phyloP scores from a whole-genome alignment of 331 rosid genomes.

The Erythrophleum ivorense region DNA sequence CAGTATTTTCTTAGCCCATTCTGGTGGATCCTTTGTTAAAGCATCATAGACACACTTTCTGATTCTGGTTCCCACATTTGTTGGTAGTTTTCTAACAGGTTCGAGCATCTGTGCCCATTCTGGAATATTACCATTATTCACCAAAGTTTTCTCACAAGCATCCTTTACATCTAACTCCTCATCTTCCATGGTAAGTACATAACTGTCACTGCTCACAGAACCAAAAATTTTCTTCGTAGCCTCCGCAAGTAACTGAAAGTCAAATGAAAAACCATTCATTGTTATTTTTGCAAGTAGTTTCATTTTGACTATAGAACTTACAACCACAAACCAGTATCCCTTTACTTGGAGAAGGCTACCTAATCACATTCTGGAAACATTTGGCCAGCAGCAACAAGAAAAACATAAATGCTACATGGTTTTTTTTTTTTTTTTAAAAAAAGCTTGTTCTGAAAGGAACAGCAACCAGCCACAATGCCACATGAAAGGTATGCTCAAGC shows the following conservation, averaged over 20 bases:
- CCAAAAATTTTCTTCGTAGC: conserved; percentile 85
- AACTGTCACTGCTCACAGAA: conserved; percentile 60
- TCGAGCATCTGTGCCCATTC: conserved; percentile 92
- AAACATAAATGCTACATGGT: conserved; percentile 6
- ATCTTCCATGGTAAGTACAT: conserved; percentile 77
- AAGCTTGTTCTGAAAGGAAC: conserved; percentile 12
- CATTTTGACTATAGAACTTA: conserved; percentile 26
- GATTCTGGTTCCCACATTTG: conserved; percentile 98
- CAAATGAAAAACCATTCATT: conserved; percentile 39
- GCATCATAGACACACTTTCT: conserved; percentile 95
- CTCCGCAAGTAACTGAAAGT: conserved; percentile 91
- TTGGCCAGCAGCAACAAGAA: conserved; percentile 26
- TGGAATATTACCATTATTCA: conserved; percentile 67
- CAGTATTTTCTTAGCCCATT: conserved; percentile 86
- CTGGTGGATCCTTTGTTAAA: conserved; percentile 81
- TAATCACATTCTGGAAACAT: conserved; percentile 14
- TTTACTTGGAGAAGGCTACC: background rate
- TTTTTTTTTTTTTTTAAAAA: background rate
- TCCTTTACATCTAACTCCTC: conserved; percentile 67
- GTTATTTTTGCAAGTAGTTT: conserved; percentile 22
- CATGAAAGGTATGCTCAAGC: conserved; percentile 25
- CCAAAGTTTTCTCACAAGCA: conserved; percentile 55
- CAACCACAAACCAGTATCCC: background rate
- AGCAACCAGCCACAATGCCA: conserved; percentile 5
- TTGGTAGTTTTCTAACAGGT: conserved; percentile 95